Percentiles rank a stretch among this genome's conserved stretches.
These are phyloP conservation scores for Penicillium sp. DNA, from an alignment of 2,329 filamentous ascomycete species.

Conservation along the genomic window DNA sequence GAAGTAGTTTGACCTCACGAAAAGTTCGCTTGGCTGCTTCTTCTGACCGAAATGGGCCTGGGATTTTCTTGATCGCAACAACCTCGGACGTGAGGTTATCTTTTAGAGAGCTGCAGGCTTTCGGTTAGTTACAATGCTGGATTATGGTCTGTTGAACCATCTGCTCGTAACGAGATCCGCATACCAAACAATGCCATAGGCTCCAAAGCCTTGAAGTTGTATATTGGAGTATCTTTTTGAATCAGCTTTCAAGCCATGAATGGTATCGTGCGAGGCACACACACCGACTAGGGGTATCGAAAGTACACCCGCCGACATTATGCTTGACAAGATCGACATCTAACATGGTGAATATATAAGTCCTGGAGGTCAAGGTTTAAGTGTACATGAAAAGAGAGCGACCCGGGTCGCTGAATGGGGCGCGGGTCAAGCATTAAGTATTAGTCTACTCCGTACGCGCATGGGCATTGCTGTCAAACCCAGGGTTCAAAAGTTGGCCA, in stretches of 20 bases:
- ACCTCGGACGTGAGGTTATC: slow-evolving; percentile 95
- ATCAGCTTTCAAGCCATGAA: not conserved
- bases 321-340: not conserved
- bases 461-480: not conserved
- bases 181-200: slow-evolving; percentile 96
- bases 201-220: slow-evolving; percentile 97
- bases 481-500: not conserved
- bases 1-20: slow-evolving; percentile 92
- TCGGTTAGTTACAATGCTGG: slow-evolving; percentile 7
- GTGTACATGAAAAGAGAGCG: not conserved
- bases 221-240: slow-evolving; percentile 82
- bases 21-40: slow-evolving; percentile 96
- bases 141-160: not conserved
- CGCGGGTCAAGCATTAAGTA: not conserved
- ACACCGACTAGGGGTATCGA: not conserved
- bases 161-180: slow-evolving; percentile 22
- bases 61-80: slow-evolving; percentile 99
- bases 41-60: slow-evolving; percentile 99
- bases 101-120: slow-evolving; percentile 75
- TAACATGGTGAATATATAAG: not conserved
- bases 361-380: not conserved
- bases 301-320: not conserved
- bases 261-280: not conserved
- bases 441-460: not conserved
- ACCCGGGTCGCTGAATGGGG: not conserved